A percentile compares a stretch with the other conserved stretches of the same genome.
Evolutionary conservation across 1,284 basidiomycete genomes (phyloP).

Genomic region (Pterula multifida): DNA sequence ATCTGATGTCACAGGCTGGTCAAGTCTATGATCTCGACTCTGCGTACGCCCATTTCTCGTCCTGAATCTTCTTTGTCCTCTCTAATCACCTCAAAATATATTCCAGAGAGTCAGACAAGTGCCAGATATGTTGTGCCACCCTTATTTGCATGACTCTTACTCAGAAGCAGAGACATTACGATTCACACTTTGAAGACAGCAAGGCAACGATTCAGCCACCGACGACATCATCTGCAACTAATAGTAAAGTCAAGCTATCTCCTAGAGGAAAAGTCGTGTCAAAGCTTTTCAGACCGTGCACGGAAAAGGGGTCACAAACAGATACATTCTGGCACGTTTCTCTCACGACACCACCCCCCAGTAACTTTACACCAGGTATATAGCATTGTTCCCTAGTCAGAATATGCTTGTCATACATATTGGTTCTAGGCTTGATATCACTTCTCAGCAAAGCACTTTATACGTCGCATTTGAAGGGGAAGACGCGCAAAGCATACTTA

Average conservation of each 20-base stretch:
- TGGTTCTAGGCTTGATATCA: conserved; percentile 48
- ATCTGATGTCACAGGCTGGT: too few species aligned
- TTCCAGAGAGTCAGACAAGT: conserved; percentile 14
- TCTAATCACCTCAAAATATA: neutral
- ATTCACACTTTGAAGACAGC: conserved; percentile 23
- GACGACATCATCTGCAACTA: conserved; percentile 8
- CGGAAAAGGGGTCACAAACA: conserved; percentile 10
- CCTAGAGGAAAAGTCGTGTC: too few species aligned
- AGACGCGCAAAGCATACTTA: conserved; percentile 49
- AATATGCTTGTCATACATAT: conserved; percentile 3
- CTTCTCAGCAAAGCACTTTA: conserved; percentile 47
- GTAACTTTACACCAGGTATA: conserved; percentile 62
- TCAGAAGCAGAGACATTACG: conserved; percentile 36
- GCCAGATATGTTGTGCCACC: conserved; percentile 36
- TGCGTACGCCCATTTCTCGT: neutral
- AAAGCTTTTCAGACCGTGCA: too few species aligned
- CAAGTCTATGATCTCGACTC: neutral
- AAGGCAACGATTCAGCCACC: conserved; percentile 1
- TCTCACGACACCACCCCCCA: conserved; percentile 36
- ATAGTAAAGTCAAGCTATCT: conserved; percentile 5
- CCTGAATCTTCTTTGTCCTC: neutral
- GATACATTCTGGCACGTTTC: conserved; percentile 58
- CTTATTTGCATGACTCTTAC: conserved; percentile 22
- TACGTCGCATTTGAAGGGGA: conserved; percentile 36
- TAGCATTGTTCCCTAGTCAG: conserved; percentile 1